Evolutionary conservation across 164 flowering plant genomes (phyloP).

Genomic region (Akebia trifoliata): DNA sequence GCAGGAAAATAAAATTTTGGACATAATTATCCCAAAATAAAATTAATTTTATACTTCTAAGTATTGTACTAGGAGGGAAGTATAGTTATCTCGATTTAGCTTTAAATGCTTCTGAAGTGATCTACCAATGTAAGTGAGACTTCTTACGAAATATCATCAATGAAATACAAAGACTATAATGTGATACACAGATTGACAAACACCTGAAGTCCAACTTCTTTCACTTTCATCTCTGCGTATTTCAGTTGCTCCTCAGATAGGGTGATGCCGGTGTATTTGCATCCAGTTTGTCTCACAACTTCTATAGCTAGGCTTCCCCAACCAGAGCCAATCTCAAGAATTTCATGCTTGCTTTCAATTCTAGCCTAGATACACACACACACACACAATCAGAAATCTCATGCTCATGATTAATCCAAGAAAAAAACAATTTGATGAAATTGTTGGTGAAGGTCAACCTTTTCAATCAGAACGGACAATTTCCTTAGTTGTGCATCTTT

Average conservation of each 20-base stretch:
- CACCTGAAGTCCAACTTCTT: slow-evolving; percentile 86
- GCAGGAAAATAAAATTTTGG: neutral
- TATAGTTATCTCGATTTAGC: too few species aligned
- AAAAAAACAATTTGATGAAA: neutral
- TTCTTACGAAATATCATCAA: too few species aligned
- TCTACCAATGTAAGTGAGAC: too few species aligned
- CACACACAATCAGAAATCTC: neutral
- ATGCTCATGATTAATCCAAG: too few species aligned
- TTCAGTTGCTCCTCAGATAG: slow-evolving; percentile 72
- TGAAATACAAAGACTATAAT: too few species aligned
- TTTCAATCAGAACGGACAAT: slow-evolving; percentile 67
- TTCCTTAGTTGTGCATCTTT: slow-evolving; percentile 78
- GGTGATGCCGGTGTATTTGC: slow-evolving; percentile 93
- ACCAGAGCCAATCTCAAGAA: slow-evolving; percentile 91
- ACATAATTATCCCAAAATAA: too few species aligned
- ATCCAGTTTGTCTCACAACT: slow-evolving; percentile 83
- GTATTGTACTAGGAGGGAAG: neutral
- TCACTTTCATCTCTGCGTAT: slow-evolving; percentile 67
- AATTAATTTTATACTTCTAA: neutral
- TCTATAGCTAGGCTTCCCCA: slow-evolving; percentile 97
- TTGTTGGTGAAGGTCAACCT: slow-evolving; percentile 32
- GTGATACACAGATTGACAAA: too few species aligned
- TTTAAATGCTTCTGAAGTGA: too few species aligned
- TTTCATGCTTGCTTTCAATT: slow-evolving; percentile 51
- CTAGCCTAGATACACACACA: slow-evolving; percentile 53